A percentile compares a stretch with the other conserved stretches of the same genome.
Evolutionary conservation across 1,284 basidiomycete species (phyloP).

Genomic region (Dichomitus squalens): DNA sequence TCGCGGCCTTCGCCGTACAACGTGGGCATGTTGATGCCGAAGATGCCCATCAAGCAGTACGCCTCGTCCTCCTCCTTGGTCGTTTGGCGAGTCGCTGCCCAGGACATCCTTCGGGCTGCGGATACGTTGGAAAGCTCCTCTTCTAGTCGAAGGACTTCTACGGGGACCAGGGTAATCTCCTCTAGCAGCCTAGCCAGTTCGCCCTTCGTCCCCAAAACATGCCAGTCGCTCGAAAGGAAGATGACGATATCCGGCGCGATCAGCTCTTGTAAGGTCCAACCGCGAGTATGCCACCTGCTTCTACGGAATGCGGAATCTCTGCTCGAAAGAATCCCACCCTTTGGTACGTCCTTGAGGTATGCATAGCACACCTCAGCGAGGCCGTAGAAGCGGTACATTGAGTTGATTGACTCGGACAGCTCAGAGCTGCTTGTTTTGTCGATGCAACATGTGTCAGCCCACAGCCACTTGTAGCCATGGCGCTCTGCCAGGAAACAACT

Average conservation of each 20-base stretch:
- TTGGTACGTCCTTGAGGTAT: constrained; percentile 9
- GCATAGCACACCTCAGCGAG: constrained; percentile 11
- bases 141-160: neutral
- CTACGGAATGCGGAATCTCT: neutral
- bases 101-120: neutral
- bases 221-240: neutral
- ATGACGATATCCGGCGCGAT: neutral
- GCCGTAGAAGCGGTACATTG: constrained; percentile 12
- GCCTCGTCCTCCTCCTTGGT: neutral
- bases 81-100: neutral
- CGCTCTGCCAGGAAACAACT: neutral
- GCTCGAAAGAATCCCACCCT: neutral
- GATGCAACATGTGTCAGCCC: constrained; percentile 17
- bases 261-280: constrained; percentile 7
- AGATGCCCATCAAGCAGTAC: neutral
- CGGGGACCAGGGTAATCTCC: neutral
- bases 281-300: neutral
- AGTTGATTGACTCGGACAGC: constrained; percentile 16
- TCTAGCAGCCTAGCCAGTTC: neutral
- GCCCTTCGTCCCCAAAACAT: neutral
- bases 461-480: constrained; percentile 1
- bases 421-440: constrained; percentile 13
- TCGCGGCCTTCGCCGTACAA: neutral
- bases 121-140: neutral
- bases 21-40: neutral